Evolutionary conservation across 2,329 filamentous ascomycete genomes (phyloP).

Genomic region (Colletotrichum tofieldiae): DNA sequence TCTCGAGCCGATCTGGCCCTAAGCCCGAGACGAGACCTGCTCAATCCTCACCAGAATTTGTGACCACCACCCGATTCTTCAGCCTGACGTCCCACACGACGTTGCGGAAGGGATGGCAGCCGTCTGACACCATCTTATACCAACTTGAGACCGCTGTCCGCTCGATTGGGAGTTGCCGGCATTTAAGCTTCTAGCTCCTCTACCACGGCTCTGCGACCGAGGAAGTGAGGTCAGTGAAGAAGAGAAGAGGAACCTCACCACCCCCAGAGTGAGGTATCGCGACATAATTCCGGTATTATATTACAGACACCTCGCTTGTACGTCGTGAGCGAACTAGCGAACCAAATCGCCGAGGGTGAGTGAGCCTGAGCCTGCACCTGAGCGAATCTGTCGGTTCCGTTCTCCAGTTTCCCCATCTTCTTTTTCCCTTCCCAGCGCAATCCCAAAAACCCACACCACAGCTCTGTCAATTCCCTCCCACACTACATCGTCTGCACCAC

Average conservation of each 20-base stretch:
- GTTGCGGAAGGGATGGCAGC: conserved; percentile 43
- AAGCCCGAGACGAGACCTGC: conserved; percentile 40
- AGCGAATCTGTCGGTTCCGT: conserved; percentile 27
- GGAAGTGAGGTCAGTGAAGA: conserved; percentile 1
- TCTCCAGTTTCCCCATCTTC: conserved; percentile 42
- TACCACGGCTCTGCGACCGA: conserved; percentile 26
- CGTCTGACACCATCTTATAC: conserved; percentile 40
- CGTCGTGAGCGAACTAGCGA: conserved; percentile 11
- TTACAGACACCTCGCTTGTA: conserved; percentile 4
- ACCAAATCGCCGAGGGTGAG: conserved; percentile 32
- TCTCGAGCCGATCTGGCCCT: no score
- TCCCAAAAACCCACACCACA: conserved; percentile 41
- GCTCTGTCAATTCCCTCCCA: conserved; percentile 39
- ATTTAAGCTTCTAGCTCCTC: conserved; percentile 38
- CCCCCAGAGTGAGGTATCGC: conserved; percentile 6
- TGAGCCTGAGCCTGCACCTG: conserved; percentile 16
- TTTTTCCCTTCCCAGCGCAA: conserved; percentile 41
- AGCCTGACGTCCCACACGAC: conserved; percentile 43
- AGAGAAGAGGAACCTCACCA: conserved; percentile 10
- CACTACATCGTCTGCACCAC: conserved; percentile 34
- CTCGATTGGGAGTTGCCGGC: conserved; percentile 29
- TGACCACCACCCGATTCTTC: conserved; percentile 40
- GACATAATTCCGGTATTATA: not conserved
- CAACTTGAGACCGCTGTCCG: conserved; percentile 37
- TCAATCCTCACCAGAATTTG: conserved; percentile 43